Evolutionary conservation across 1,139 yeast genomes (phyloP).

Genomic region (Ogataea hybrid): DNA sequence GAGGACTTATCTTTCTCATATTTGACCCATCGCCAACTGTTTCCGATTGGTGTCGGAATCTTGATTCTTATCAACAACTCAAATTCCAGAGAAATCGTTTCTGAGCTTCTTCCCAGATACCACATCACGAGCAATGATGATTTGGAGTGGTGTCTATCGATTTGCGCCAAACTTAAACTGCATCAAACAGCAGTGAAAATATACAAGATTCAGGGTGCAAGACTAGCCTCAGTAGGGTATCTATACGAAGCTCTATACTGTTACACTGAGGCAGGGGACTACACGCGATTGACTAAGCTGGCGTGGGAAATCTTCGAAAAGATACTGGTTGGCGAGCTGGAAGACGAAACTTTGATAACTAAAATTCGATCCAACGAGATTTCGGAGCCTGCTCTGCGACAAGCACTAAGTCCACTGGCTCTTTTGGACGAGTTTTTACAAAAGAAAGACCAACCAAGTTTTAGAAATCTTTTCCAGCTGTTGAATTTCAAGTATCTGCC

Average conservation of each 20-base stretch:
- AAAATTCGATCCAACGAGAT: slow-evolving; percentile 32
- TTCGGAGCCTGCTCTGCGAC: slow-evolving; percentile 26
- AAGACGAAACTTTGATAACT: slow-evolving; percentile 42
- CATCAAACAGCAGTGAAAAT: slow-evolving; percentile 52
- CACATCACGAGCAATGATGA: slow-evolving; percentile 68
- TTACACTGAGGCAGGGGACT: slow-evolving; percentile 65
- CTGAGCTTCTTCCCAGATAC: slow-evolving; percentile 61
- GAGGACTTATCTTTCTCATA: slow-evolving; percentile 60
- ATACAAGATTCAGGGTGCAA: slow-evolving; percentile 32
- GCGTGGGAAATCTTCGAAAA: slow-evolving; percentile 50
- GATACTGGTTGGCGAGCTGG: slow-evolving; percentile 50
- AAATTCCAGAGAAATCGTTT: slow-evolving; percentile 48
- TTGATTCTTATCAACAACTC: slow-evolving; percentile 38
- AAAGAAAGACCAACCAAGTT: slow-evolving; percentile 18
- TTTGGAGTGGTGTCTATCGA: slow-evolving; percentile 73
- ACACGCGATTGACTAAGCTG: slow-evolving; percentile 42
- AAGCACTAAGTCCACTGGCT: slow-evolving; percentile 29
- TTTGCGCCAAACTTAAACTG: slow-evolving; percentile 46
- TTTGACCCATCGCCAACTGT: slow-evolving; percentile 46
- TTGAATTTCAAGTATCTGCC: slow-evolving; percentile 69
- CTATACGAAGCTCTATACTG: slow-evolving; percentile 64
- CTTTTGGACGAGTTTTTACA: slow-evolving; percentile 21
- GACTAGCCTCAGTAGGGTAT: slow-evolving; percentile 32
- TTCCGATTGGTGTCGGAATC: slow-evolving; percentile 68
- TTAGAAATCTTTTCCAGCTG: slow-evolving; percentile 46